Conservation (phyloP, 169 alveolate genomes). For the Cryptosporidium meleagridis region DNA sequence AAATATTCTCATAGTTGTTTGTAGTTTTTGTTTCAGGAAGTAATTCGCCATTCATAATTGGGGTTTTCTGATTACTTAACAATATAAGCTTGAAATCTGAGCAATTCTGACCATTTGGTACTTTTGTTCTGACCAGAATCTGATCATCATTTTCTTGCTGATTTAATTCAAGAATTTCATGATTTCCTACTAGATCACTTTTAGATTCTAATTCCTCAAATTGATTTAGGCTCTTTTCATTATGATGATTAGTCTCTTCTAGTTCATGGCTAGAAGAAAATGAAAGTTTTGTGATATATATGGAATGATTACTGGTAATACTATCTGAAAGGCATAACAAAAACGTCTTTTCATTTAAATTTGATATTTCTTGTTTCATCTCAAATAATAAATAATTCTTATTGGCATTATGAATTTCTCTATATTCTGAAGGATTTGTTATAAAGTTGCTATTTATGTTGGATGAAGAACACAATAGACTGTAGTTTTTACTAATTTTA, state of each 20-base stretch:
- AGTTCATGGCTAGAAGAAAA: neutral
- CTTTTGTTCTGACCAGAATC: neutral
- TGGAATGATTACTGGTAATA: conserved; percentile 26
- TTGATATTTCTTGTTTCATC: neutral
- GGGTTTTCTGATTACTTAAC: neutral
- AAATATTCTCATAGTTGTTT: neutral
- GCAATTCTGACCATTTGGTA: neutral
- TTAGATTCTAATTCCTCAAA: neutral
- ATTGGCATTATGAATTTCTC: neutral
- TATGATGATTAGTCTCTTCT: neutral
- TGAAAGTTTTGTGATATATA: conserved; percentile 42
- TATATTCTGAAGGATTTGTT: neutral
- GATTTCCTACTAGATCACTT: neutral
- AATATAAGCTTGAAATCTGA: neutral
- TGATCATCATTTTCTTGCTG: neutral
- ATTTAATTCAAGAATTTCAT: neutral
- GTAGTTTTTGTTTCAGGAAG: neutral
- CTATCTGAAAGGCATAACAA: conserved; percentile 50
- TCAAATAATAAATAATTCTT: neutral
- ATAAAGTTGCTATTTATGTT: conserved; percentile 19
- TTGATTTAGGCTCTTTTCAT: neutral
- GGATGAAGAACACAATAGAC: conserved; percentile 46
- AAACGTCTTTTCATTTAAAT: conserved; percentile 18
- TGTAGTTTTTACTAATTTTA: neutral
- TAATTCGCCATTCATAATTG: neutral